Conservation (phyloP, 2,329 filamentous ascomycete genomes). For the Fonsecaea erecta region DNA sequence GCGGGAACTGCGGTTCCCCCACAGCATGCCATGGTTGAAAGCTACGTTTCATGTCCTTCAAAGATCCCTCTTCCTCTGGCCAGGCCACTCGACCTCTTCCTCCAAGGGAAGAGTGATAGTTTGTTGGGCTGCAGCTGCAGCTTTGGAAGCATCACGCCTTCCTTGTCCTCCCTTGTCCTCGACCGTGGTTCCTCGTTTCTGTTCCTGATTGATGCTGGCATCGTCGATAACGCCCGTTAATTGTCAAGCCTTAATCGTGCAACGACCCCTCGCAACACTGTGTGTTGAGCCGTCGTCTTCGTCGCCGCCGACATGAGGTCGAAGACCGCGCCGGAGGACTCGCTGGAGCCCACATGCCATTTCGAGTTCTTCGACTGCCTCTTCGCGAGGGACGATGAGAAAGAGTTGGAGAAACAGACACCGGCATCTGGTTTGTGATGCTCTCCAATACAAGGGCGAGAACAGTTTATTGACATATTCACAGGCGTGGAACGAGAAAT, state of each 20-base stretch:
- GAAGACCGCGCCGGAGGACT: constrained; percentile 23
- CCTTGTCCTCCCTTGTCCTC: constrained; percentile 8
- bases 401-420: background rate
- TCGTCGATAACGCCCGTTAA: constrained; percentile 5
- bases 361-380: constrained; percentile 31
- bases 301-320: constrained; percentile 23
- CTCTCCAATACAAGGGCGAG: background rate
- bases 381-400: constrained; percentile 16
- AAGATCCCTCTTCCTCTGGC: background rate
- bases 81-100: constrained; percentile 5
- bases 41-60: constrained; percentile 18
- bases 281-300: constrained; percentile 4
- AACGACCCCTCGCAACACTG: constrained; percentile 10
- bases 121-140: constrained; percentile 22
- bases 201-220: constrained; percentile 28
- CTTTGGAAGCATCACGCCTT: constrained; percentile 17
- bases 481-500: constrained; percentile 50
- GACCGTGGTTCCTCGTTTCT: constrained; percentile 4
- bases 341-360: constrained; percentile 28
- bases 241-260: constrained; percentile 18
- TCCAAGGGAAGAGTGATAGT: constrained; percentile 19
- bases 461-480: background rate
- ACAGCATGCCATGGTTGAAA: constrained; percentile 8
- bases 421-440: constrained; percentile 18
- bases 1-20: constrained; percentile 15